phyloP scores from a whole-genome alignment of 2,329 filamentous ascomycete species.

The Verticillium alfalfae region DNA sequence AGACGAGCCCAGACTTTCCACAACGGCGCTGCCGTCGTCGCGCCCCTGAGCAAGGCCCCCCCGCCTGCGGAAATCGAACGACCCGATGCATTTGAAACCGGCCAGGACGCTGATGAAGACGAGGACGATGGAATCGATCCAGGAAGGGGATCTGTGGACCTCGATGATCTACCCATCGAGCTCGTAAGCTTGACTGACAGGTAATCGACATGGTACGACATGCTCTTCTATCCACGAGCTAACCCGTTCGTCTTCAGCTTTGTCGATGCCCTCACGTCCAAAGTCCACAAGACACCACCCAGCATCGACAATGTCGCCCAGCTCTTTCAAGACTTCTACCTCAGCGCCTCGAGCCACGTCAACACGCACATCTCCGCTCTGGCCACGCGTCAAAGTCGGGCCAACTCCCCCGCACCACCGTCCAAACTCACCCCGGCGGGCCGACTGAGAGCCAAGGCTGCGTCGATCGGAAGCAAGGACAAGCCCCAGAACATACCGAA shows the following conservation, averaged over 20 bases:
- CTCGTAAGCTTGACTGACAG: constrained; percentile 84
- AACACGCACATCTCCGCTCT: constrained; percentile 80
- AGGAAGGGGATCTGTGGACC: constrained; percentile 57
- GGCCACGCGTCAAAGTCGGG: constrained; percentile 67
- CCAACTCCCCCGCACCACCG: constrained; percentile 51
- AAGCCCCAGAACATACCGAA: constrained; percentile 36
- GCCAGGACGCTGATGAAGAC: constrained; percentile 33
- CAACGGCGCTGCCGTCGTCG: not conserved
- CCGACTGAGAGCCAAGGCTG: constrained; percentile 49
- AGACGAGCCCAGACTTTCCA: constrained; percentile 22
- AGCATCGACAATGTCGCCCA: constrained; percentile 75
- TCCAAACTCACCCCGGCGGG: constrained; percentile 52
- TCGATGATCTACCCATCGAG: constrained; percentile 91
- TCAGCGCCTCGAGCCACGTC: constrained; percentile 73
- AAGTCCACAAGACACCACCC: constrained; percentile 78
- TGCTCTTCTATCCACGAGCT: constrained; percentile 4
- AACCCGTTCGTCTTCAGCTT: constrained; percentile 52
- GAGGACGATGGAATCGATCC: constrained; percentile 39
- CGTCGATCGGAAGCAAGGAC: constrained; percentile 48
- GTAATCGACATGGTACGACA: constrained; percentile 35
- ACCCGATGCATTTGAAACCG: constrained; percentile 45
- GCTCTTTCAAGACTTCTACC: constrained; percentile 95
- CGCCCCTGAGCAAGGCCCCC: constrained; percentile 8
- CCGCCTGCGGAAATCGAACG: constrained; percentile 18
- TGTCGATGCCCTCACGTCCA: constrained; percentile 82